These are phyloP conservation scores for Aspergillus avenaceus DNA, from an alignment of 495 filamentous ascomycete species.

Conservation along the genomic window DNA sequence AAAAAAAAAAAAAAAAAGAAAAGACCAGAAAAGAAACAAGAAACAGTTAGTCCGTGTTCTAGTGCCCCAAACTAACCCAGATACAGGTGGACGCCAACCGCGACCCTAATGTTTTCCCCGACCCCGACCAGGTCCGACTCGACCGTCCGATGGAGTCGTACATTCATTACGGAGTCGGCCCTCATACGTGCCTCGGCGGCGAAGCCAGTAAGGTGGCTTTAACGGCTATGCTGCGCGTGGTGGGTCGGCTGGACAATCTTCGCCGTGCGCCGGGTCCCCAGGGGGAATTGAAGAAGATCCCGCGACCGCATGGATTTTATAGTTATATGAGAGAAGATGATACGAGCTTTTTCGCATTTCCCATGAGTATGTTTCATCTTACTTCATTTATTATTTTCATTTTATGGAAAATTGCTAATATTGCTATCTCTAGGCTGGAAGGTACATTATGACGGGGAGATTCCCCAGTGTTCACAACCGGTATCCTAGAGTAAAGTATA, in stretches of 20 bases:
- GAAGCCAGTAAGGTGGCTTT: slow-evolving; percentile 60
- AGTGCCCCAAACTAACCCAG: neutral
- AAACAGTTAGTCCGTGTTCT: too few species aligned
- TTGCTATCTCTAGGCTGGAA: slow-evolving; percentile 23
- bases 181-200: slow-evolving; percentile 56
- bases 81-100: slow-evolving; percentile 41
- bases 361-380: slow-evolving; percentile 50
- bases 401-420: neutral
- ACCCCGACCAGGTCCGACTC: slow-evolving; percentile 58
- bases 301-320: slow-evolving; percentile 51
- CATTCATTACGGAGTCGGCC: slow-evolving; percentile 59
- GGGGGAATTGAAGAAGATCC: slow-evolving; percentile 69
- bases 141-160: slow-evolving; percentile 63
- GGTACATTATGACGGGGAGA: slow-evolving; percentile 33
- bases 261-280: slow-evolving; percentile 60
- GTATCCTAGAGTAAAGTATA: too few species aligned
- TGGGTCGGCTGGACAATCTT: slow-evolving; percentile 53
- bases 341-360: slow-evolving; percentile 66
- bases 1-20: too few species aligned
- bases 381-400: neutral
- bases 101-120: slow-evolving; percentile 60
- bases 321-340: slow-evolving; percentile 71
- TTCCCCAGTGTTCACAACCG: too few species aligned
- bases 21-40: too few species aligned
- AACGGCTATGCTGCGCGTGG: slow-evolving; percentile 57